Base-by-base conservation (phyloP, 2,329 filamentous ascomycete species). In the Curvularia spicifera region DNA sequence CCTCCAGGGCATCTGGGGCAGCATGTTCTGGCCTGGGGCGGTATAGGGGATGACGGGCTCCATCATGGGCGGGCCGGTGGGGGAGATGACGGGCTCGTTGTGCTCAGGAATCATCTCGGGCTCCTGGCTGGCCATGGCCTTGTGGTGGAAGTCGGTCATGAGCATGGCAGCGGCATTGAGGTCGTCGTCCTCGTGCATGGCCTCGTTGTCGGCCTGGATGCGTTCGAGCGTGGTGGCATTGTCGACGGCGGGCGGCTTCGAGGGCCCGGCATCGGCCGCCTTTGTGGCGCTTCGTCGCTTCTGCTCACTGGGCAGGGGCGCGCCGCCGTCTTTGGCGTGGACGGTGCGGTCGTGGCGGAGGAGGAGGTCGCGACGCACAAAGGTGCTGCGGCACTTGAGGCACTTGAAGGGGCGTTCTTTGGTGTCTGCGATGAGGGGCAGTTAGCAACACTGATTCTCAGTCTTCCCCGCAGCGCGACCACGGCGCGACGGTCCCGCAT, bases 321-420 rank as follows among this genome's bases (percentile, higher is more conserved):
- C 87, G 67, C 95, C 94, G 69, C 94, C 94, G 81, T 99, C 95
- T 81, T 98, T 98, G 63, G 95, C 95, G 80, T 99, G 95, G 65
- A 99, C 95, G 66, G 95, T 99, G 73, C 95, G 91, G 80, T 99
- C 95, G 82, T 99, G 95, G 78, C 95, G 91, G 68, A 99, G 88
- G 52, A 99, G 88, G 63, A 99, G 85, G 81, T 99, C 95, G 80
- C 95, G 91, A 78, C 95, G 91, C 71, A 99, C 95, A 77, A 99
- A 99, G 61, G 95, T 99, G 84, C 93, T 97, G 75, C 93, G 87
- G 80, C 95, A 99, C 82, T 99, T 99, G 83, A 92, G 85, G 81
- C 95, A 99, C 79, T 98, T 98, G 85, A 99, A 99, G 37, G 95
- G 95, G 64, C 95, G 89, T 80, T 98, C 95, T 81, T 99, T 99